Percentiles rank a stretch among this genome's conserved stretches.
phyloP scores from a whole-genome alignment of 2,329 filamentous ascomycete genomes.

The Colletotrichum melonis region DNA sequence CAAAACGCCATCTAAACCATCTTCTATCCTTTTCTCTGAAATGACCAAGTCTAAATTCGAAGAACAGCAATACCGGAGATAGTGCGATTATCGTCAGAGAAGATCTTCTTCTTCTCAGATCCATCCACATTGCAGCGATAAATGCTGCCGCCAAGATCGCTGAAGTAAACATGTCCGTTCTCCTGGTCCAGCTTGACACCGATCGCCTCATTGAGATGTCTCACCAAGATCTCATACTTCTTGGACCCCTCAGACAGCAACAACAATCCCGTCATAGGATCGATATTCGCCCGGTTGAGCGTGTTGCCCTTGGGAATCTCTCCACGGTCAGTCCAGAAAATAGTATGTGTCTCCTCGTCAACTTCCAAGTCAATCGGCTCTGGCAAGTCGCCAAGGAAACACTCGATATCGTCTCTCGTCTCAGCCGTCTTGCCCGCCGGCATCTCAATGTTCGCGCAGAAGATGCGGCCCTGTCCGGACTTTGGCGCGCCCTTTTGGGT shows the following conservation, averaged over 20 bases:
- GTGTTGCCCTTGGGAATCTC: conserved; percentile 66
- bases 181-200: conserved; percentile 53
- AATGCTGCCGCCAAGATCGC: conserved; percentile 53
- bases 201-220: conserved; percentile 58
- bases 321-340: conserved; percentile 73
- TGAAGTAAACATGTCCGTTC: conserved; percentile 49
- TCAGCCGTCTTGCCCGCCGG: conserved; percentile 47
- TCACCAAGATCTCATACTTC: conserved; percentile 42
- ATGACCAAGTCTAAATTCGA: not conserved
- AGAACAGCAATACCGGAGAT: conserved; percentile 17
- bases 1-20: not conserved
- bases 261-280: conserved; percentile 31
- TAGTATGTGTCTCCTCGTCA: conserved; percentile 53
- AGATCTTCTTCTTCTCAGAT: conserved; percentile 41
- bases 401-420: conserved; percentile 53
- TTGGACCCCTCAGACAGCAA: not conserved
- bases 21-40: not conserved
- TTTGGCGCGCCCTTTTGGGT: conserved; percentile 69
- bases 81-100: conserved; percentile 28
- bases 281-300: conserved; percentile 52
- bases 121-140: conserved; percentile 50
- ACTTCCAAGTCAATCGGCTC: conserved; percentile 70
- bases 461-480: conserved; percentile 61
- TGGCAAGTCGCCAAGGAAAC: conserved; percentile 56
- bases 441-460: conserved; percentile 57